A percentile compares a stretch with the other conserved stretches of the same genome.
Conservation (phyloP, 1,284 basidiomycete species). For the Ganoderma sinense region DNA sequence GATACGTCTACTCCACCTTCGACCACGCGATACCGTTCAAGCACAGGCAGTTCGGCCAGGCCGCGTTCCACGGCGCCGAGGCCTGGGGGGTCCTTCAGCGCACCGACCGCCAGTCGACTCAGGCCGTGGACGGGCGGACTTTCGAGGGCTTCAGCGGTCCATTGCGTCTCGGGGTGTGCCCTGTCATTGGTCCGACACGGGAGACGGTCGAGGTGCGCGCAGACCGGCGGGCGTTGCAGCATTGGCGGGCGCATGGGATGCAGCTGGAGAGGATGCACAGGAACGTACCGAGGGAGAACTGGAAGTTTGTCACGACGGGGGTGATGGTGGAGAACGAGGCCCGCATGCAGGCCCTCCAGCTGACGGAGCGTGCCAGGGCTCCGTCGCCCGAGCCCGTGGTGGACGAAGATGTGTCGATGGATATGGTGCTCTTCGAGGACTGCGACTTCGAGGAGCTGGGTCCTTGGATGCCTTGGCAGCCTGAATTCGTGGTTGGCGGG, state of each 20-base stretch:
- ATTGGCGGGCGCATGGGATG: neutral
- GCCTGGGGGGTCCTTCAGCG: constrained; percentile 1
- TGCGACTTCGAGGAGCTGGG: neutral
- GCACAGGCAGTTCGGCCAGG: constrained; percentile 2
- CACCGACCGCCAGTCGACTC: neutral
- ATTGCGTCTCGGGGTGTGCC: neutral
- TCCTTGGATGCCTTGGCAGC: neutral
- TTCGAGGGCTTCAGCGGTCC: neutral
- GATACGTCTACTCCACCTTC: neutral
- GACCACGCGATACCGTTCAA: neutral
- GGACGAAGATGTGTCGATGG: neutral
- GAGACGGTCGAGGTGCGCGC: neutral
- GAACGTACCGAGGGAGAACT: neutral
- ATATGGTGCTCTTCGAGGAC: neutral
- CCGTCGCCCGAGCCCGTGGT: neutral
- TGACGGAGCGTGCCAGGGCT: neutral
- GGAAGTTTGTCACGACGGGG: neutral
- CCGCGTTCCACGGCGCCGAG: constrained; percentile 2
- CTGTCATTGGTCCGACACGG: neutral
- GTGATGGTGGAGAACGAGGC: neutral
- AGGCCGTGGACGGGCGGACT: neutral
- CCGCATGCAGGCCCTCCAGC: neutral
- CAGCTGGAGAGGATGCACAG: neutral
- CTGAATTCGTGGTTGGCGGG: neutral
- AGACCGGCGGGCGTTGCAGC: neutral